phyloP scores from a whole-genome alignment of 2,329 filamentous ascomycete species.

The Fusarium sp. region DNA sequence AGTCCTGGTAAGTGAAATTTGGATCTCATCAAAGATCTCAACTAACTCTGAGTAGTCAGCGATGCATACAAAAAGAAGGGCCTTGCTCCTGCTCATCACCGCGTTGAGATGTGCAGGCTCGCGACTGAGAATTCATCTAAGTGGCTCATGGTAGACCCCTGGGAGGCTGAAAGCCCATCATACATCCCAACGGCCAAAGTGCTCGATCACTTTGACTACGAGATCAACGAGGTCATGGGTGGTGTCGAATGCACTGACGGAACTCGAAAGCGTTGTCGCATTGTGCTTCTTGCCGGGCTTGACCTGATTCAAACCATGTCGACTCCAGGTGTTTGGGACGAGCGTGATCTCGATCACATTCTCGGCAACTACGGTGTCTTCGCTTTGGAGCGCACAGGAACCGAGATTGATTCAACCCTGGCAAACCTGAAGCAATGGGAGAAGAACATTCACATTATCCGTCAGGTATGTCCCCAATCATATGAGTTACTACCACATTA shows the following conservation, averaged over 20 bases:
- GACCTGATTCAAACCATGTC: conserved; percentile 82
- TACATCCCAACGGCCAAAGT: conserved; percentile 93
- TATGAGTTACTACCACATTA: conserved; percentile 6
- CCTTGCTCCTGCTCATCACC: conserved; percentile 55
- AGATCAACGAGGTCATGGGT: conserved; percentile 84
- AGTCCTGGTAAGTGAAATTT: conserved; percentile 47
- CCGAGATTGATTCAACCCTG: conserved; percentile 88
- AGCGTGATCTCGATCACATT: conserved; percentile 88
- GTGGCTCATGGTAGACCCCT: conserved; percentile 85
- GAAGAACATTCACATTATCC: conserved; percentile 88
- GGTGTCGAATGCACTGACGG: conserved; percentile 80
- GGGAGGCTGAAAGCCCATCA: conserved; percentile 84
- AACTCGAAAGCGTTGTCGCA: conserved; percentile 74
- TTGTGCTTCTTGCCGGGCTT: conserved; percentile 85
- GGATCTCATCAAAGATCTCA: neutral
- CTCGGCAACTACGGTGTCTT: conserved; percentile 86
- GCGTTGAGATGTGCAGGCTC: conserved; percentile 82
- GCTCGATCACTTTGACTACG: conserved; percentile 89
- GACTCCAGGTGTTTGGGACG: conserved; percentile 82
- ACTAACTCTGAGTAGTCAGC: conserved; percentile 43
- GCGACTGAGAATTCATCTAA: conserved; percentile 81
- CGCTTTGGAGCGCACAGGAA: conserved; percentile 88
- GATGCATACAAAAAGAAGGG: conserved; percentile 57
- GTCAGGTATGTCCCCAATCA: conserved; percentile 54
- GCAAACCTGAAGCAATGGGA: conserved; percentile 85